Conservation (phyloP, 163 green algal species). For the Chlorella variabilis region DNA sequence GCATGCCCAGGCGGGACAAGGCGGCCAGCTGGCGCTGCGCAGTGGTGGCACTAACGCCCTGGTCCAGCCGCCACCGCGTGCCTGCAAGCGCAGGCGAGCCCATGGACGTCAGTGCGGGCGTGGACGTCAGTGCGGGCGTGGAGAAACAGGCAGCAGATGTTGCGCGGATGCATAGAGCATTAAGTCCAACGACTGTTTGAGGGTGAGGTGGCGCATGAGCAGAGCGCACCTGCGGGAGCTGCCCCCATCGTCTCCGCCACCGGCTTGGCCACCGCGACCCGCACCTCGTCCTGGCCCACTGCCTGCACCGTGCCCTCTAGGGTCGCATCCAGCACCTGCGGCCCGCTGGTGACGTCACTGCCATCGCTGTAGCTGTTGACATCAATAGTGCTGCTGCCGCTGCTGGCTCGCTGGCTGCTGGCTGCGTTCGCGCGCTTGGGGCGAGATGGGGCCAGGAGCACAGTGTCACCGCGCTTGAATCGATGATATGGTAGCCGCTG, state of each 20-base stretch:
- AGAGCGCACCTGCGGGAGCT: not conserved
- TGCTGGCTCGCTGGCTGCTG: not conserved
- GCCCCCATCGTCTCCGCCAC: not conserved
- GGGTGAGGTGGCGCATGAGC: no score
- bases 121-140: no score
- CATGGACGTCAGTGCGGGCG: not conserved
- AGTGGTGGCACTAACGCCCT: slow-evolving; percentile 57
- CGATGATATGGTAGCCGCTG: not conserved
- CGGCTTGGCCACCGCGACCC: slow-evolving; percentile 16
- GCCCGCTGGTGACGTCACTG: not conserved
- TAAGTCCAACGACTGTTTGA: no score
- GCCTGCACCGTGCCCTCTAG: slow-evolving; percentile 39
- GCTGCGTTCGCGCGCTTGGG: not conserved
- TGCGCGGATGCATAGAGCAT: no score
- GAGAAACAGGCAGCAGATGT: no score
- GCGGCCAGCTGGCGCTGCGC: slow-evolving; percentile 60
- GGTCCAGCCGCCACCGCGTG: slow-evolving; percentile 54
- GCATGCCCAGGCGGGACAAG: not conserved
- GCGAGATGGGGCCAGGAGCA: not conserved
- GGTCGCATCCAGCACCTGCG: not conserved
- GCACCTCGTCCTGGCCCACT: not conserved
- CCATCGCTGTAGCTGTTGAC: not conserved
- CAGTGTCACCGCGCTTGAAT: slow-evolving; percentile 27
- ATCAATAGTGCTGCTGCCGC: not conserved
- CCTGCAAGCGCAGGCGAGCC: not conserved